Percentiles rank a stretch among this genome's conserved stretches.
phyloP scores from a whole-genome alignment of 768 basidiomycete species.

The Suillus plorans region DNA sequence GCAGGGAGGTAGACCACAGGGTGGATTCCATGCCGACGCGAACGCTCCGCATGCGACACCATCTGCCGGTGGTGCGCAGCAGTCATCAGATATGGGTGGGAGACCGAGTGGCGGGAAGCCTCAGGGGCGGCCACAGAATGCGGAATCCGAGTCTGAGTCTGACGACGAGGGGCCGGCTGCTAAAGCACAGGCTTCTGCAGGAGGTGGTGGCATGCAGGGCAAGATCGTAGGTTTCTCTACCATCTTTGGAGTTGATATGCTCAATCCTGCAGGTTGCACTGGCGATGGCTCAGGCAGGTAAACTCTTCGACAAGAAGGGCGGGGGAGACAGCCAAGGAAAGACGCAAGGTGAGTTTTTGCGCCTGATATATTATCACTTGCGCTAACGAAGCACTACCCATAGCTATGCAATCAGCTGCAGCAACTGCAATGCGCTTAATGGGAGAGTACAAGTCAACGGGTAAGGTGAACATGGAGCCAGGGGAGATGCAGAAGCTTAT shows the following conservation, averaged over 20 bases:
- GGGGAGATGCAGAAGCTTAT: constrained; percentile 29
- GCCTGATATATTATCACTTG: background rate
- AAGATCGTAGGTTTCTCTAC: constrained; percentile 24
- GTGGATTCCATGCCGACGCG: background rate
- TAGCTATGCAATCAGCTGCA: constrained; percentile 34
- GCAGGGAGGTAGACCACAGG: constrained; percentile 4
- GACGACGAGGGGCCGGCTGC: constrained; percentile 11
- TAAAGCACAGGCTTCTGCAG: constrained; percentile 6
- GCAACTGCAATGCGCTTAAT: constrained; percentile 30
- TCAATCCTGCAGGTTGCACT: constrained; percentile 21
- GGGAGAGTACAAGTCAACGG: constrained; percentile 21
- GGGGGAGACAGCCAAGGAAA: constrained; percentile 19
- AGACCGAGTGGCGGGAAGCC: constrained; percentile 7
- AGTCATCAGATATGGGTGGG: background rate
- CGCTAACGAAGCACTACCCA: background rate
- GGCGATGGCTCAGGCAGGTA: constrained; percentile 33
- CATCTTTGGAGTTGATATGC: background rate
- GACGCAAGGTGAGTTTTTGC: constrained; percentile 21
- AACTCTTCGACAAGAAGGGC: constrained; percentile 33
- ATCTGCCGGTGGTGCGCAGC: constrained; percentile 9
- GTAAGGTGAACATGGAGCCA: constrained; percentile 24
- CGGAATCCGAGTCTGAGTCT: background rate
- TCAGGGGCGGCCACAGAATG: background rate
- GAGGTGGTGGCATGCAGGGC: constrained; percentile 26
- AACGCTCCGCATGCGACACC: background rate